These are phyloP conservation scores for Vigna reflexopilosa DNA, from an alignment of 306 rosid species.

Conservation along the genomic window DNA sequence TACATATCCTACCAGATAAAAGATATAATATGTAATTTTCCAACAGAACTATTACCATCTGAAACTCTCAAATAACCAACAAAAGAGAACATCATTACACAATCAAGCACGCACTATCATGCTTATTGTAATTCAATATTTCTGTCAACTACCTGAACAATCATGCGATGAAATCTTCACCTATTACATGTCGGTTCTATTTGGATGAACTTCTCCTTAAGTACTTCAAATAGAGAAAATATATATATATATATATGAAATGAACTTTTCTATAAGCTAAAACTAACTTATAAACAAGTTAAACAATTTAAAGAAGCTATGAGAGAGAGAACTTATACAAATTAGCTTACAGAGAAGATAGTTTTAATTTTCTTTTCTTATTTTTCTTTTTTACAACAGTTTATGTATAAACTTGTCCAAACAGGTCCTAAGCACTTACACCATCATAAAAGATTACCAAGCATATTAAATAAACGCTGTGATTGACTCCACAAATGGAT, in stretches of 20 bases:
- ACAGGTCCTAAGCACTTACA: neutral
- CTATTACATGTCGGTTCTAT: neutral
- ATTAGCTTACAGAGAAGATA: no score
- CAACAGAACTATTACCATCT: neutral
- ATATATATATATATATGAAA: no score
- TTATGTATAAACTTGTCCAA: no score
- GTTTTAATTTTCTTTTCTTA: no score
- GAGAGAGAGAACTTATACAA: no score
- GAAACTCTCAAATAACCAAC: constrained; percentile 4
- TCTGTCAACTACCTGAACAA: neutral
- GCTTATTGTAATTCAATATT: constrained; percentile 9
- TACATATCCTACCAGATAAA: constrained; percentile 6
- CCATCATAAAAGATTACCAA: constrained; percentile 7
- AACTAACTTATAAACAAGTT: no score
- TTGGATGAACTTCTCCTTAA: no score
- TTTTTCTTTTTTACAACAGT: no score
- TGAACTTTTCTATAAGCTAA: no score
- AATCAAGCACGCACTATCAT: neutral
- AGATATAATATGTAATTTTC: constrained; percentile 11
- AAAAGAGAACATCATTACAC: constrained; percentile 21
- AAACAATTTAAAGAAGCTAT: no score
- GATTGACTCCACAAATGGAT: constrained; percentile 26
- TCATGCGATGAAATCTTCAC: constrained; percentile 5
- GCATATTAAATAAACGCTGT: neutral
- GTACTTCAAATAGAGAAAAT: no score